Evolutionary conservation across 176 grass and related monocot genomes (phyloP).

Genomic region (Aegilops tauschii): DNA sequence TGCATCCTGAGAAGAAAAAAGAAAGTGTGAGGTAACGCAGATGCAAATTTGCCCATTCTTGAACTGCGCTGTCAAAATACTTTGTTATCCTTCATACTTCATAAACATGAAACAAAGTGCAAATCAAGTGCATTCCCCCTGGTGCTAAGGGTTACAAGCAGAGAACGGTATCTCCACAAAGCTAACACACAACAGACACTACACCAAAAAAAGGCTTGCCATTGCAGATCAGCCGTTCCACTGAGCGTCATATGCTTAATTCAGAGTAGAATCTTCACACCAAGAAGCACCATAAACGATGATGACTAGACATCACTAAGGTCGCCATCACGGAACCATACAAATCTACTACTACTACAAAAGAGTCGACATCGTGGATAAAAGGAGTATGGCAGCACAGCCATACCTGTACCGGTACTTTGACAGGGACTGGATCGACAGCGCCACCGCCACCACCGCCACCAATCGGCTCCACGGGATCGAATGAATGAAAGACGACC

Average conservation of each 20-base stretch:
- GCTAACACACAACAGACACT: neutral
- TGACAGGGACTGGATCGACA: neutral
- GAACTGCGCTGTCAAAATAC: neutral
- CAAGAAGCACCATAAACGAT: neutral
- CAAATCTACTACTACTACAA: neutral
- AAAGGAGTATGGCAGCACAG: neutral
- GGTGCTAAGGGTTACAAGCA: neutral
- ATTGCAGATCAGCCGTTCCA: neutral
- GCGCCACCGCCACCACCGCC: no score
- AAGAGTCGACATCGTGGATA: neutral
- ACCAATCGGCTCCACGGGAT: slow-evolving; percentile 15
- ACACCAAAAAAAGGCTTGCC: neutral
- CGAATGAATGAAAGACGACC: slow-evolving; percentile 14
- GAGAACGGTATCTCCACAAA: neutral
- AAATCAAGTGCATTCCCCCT: neutral
- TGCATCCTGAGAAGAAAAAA: slow-evolving; percentile 30
- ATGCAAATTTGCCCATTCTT: neutral
- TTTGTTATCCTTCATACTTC: neutral
- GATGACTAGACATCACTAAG: neutral
- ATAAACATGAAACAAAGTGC: neutral
- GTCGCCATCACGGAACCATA: neutral
- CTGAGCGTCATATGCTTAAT: neutral
- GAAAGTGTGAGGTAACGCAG: neutral
- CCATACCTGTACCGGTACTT: slow-evolving; percentile 11
- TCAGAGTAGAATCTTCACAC: neutral